These are phyloP conservation scores for Albatrellus ellisii DNA, from an alignment of 768 basidiomycete species.

Conservation along the genomic window DNA sequence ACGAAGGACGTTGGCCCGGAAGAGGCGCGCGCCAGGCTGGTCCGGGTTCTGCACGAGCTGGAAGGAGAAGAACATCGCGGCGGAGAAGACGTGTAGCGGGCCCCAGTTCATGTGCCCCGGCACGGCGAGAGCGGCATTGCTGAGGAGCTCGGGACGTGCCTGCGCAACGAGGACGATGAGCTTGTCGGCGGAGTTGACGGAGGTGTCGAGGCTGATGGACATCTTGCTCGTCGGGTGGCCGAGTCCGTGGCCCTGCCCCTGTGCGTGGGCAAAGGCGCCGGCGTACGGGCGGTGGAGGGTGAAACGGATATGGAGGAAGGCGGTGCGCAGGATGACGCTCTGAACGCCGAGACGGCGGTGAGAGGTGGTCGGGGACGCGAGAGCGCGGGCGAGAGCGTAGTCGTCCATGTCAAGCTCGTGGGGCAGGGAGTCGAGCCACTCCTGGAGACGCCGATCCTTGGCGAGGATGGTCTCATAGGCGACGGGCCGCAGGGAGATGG, in stretches of 20 bases:
- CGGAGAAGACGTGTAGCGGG: constrained; percentile 63
- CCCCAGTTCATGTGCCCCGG: constrained; percentile 74
- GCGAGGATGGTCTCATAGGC: constrained; percentile 55
- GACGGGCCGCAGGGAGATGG: constrained; percentile 53
- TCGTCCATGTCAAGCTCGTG: constrained; percentile 60
- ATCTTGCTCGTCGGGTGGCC: constrained; percentile 7
- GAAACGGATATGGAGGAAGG: constrained; percentile 66
- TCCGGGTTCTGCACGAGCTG: constrained; percentile 66
- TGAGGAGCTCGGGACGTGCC: constrained; percentile 55
- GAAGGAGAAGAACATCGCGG: constrained; percentile 77
- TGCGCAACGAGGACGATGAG: constrained; percentile 39
- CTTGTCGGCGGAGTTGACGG: constrained; percentile 42
- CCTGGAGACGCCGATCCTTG: constrained; percentile 49
- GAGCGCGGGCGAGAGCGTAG: constrained; percentile 49
- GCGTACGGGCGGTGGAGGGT: constrained; percentile 67
- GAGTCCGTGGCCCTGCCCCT: constrained; percentile 15
- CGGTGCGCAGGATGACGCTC: constrained; percentile 58
- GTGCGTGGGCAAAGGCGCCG: constrained; percentile 15
- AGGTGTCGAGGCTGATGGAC: constrained; percentile 36
- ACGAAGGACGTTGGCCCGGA: constrained; percentile 57
- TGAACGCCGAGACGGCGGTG: constrained; percentile 55
- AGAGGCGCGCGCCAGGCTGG: constrained; percentile 56
- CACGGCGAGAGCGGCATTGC: constrained; percentile 49
- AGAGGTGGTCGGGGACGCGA: constrained; percentile 40
- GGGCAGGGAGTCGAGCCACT: constrained; percentile 65